Conservation (phyloP, 2,329 filamentous ascomycete genomes). For the Penicillium sumatraense region DNA sequence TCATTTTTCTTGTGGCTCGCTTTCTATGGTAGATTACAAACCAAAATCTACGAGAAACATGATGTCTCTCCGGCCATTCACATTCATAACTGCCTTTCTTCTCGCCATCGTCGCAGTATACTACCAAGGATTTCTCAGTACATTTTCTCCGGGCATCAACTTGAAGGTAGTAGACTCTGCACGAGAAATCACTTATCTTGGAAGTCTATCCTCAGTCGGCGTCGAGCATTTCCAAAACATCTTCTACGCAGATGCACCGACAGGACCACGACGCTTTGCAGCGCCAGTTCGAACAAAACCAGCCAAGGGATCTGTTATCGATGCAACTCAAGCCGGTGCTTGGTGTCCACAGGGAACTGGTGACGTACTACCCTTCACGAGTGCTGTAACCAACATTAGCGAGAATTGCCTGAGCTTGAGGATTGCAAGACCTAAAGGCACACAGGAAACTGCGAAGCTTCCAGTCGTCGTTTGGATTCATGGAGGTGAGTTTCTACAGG, state of each 20-base stretch:
- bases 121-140: no score
- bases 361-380: slow-evolving; percentile 24
- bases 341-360: slow-evolving; percentile 25
- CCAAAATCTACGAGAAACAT: no score
- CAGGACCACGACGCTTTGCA: slow-evolving; percentile 18
- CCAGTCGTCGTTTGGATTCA: slow-evolving; percentile 22
- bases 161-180: slow-evolving; percentile 2
- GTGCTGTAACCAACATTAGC: slow-evolving; percentile 19
- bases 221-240: slow-evolving; percentile 26
- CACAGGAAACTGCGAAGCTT: slow-evolving; percentile 2
- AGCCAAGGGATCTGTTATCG: slow-evolving; percentile 16
- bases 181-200: slow-evolving; percentile 15
- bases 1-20: no score
- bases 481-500: slow-evolving; percentile 12
- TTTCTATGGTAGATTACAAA: no score
- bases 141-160: no score
- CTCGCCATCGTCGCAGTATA: no score
- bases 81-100: no score
- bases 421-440: slow-evolving; percentile 9
- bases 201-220: background rate
- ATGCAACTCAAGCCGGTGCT: slow-evolving; percentile 19
- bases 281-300: slow-evolving; percentile 13
- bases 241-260: slow-evolving; percentile 22
- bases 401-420: slow-evolving; percentile 25
- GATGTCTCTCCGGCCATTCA: no score